Evolutionary conservation across 768 basidiomycete species (phyloP).

Genomic region (Calocybe indica): DNA sequence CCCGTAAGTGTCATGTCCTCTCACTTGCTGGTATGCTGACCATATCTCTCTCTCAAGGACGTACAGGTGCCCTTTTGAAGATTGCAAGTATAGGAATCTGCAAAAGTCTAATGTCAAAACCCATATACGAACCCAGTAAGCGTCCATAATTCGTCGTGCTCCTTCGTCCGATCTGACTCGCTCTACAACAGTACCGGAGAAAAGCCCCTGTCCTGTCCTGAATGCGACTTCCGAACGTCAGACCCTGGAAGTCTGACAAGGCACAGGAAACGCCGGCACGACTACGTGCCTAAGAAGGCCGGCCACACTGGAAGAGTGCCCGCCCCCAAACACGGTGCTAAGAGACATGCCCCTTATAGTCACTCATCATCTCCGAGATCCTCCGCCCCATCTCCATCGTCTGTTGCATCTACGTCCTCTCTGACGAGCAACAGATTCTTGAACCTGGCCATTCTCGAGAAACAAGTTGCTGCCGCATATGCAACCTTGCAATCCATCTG

Average conservation of each 20-base stretch:
- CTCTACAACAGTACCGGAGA: constrained; percentile 17
- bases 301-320: no score
- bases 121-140: constrained; percentile 26
- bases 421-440: no score
- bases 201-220: constrained; percentile 18
- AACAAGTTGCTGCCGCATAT: no score
- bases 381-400: no score
- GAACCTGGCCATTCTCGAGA: no score
- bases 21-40: background rate
- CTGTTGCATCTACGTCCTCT: no score
- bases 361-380: no score
- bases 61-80: constrained; percentile 19
- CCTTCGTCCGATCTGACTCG: background rate
- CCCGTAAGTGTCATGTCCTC: constrained; percentile 7
- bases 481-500: no score
- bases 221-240: constrained; percentile 19
- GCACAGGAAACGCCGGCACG: constrained; percentile 24
- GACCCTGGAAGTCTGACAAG: constrained; percentile 24
- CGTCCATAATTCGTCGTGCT: background rate
- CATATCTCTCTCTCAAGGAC: constrained; percentile 11
- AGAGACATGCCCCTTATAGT: no score
- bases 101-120: constrained; percentile 26
- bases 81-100: constrained; percentile 20
- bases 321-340: no score
- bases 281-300: constrained; percentile 4